Percentiles rank a stretch among this genome's conserved stretches.
Conservation (phyloP, 225 moss, liverwort and hornwort genomes). For the Neckera pumila region DNA sequence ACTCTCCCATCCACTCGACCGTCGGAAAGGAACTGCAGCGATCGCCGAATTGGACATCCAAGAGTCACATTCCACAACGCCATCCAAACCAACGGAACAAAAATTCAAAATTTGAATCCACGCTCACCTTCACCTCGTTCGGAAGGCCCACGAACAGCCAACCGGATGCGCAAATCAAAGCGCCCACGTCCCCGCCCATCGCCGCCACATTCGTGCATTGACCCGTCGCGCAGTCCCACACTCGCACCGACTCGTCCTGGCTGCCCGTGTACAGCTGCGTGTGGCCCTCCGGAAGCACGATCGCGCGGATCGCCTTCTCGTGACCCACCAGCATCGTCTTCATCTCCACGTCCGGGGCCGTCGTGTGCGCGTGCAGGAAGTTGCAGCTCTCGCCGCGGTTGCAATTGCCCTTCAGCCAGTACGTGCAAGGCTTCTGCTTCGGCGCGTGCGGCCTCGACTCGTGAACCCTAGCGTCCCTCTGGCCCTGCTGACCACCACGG, state of each 20-base stretch:
- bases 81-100: neutral
- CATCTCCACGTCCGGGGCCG: constrained; percentile 72
- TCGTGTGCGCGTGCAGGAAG: constrained; percentile 76
- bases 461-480: constrained; percentile 15
- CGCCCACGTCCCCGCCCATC: constrained; percentile 95
- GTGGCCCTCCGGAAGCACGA: constrained; percentile 60
- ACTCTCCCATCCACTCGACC: neutral
- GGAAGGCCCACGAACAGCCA: constrained; percentile 90
- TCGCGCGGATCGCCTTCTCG: constrained; percentile 93
- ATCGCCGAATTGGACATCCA: neutral
- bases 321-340: constrained; percentile 83
- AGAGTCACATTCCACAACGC: neutral
- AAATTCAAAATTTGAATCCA: neutral
- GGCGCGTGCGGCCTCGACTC: constrained; percentile 25
- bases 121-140: constrained; percentile 84
- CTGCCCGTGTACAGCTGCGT: constrained; percentile 85
- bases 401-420: constrained; percentile 77
- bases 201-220: constrained; percentile 69
- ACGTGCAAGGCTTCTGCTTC: constrained; percentile 64
- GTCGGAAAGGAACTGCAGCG: neutral
- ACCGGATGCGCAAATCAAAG: constrained; percentile 60
- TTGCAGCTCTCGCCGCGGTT: constrained; percentile 72
- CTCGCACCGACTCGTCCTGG: constrained; percentile 82
- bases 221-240: constrained; percentile 95
- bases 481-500: constrained; percentile 7